Percentiles rank a stretch among this genome's conserved stretches.
Conservation (phyloP, 2,329 filamentous ascomycete genomes). For the Fusarium sp. region DNA sequence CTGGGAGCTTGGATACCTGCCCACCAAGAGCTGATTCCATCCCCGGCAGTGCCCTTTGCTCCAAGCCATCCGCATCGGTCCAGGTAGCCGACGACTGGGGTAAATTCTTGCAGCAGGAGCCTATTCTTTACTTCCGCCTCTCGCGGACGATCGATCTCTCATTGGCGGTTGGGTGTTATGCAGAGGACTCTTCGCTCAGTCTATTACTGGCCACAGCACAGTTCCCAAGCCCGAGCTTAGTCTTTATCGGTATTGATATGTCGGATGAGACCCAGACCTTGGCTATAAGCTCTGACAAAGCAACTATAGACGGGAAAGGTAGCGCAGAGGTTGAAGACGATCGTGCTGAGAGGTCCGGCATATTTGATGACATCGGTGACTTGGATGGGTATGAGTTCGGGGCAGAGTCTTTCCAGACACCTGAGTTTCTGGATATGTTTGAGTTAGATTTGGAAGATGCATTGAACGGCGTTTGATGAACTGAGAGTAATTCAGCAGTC, state of each 20-base stretch:
- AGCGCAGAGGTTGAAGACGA: background rate
- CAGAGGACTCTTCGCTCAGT: background rate
- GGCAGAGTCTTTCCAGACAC: no score
- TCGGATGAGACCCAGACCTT: fast-evolving
- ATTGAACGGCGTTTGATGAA: background rate
- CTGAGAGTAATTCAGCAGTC: no score
- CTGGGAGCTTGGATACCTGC: background rate
- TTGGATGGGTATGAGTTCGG: background rate
- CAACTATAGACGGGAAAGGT: fast-evolving
- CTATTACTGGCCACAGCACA: fast-evolving
- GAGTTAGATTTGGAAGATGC: background rate
- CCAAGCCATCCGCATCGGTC: fast-evolving
- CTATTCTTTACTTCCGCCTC: background rate
- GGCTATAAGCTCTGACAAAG: fast-evolving
- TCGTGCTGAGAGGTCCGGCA: fast-evolving
- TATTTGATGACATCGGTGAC: background rate
- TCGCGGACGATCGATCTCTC: background rate
- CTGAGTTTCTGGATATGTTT: background rate
- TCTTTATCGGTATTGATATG: background rate
- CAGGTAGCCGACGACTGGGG: background rate
- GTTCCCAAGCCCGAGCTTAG: fast-evolving
- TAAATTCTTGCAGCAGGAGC: fast-evolving
- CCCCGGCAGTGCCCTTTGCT: fast-evolving
- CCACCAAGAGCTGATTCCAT: no score
- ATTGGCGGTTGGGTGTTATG: fast-evolving